Evolutionary conservation across 257 asterid genomes (phyloP), one percentile per base, ranked within the genome.

Genomic region (Nicotiana tomentosiformis): DNA sequence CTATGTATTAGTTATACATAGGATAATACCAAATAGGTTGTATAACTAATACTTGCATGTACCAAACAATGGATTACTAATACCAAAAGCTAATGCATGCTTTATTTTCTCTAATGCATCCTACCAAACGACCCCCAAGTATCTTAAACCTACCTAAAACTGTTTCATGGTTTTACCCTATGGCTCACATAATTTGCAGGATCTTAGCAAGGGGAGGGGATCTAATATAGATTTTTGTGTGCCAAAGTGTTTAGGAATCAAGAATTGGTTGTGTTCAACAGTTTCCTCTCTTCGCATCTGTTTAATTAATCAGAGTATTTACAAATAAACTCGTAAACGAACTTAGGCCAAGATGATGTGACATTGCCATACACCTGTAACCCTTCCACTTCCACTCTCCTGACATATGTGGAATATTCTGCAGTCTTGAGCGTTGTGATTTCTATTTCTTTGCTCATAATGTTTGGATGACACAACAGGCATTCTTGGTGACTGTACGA

Each of bases 401-500:
- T 37, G 39, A n/a, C 20, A 64, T 10, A 20, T 64, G 10, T 66
- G 78, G 57, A n/a, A 16, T n/a, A 39, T 43, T 43, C 9, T 82
- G 70, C 18, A 39, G 43, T 6, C 51, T 57, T 57, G 33, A 37
- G 7, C 17, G 18, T 61, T 32, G 4, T 66, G 39, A 18, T 15
- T 29, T 55, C 49, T 20, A 3, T 35, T 20, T 80, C 20, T 39
- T 67, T 39, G 49, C 46, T 32, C 37, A 7, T 23, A 37, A 46
- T 64, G 33, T 43, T 39, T 80, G 83, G 61, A 4, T 64, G 76
- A 61, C 60, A 62, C 17, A 26, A 39, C 93, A 96, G 98, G 99
- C 99, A 60, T 94, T 93, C 83, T 88, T 93, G 88, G 90, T 96
- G 69, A 94, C 91, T 3, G 99, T 96, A 37, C 92, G 98, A 23